These are phyloP conservation scores for Albophoma yamanashiensis DNA, from an alignment of 2,329 filamentous ascomycete species.

Conservation along the genomic window DNA sequence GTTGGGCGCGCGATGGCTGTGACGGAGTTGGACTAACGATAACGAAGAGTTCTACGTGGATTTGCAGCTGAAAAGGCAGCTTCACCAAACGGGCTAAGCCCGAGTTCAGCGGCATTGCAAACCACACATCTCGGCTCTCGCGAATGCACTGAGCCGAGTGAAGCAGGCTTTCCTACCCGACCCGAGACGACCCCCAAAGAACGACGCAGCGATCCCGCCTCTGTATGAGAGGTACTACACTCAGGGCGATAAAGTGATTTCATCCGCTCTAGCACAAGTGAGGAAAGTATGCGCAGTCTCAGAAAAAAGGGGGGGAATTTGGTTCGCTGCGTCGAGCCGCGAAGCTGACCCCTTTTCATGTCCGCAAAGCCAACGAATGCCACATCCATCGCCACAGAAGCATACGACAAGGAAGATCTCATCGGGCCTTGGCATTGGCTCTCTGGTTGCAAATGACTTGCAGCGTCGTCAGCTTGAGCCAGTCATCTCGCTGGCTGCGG, in stretches of 20 bases:
- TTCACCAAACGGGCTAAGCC: neutral
- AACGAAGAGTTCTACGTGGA: neutral
- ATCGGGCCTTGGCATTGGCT: neutral
- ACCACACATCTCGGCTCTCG: neutral
- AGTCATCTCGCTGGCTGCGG: neutral
- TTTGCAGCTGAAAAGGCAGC: conserved; percentile 1
- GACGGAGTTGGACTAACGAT: neutral
- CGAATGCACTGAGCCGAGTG: neutral
- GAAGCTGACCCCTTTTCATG: neutral
- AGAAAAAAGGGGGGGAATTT: neutral
- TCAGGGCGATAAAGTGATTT: neutral
- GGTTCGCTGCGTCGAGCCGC: neutral
- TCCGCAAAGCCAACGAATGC: neutral
- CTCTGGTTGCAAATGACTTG: neutral
- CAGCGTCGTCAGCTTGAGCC: neutral
- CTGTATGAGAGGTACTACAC: neutral
- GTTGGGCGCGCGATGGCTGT: neutral
- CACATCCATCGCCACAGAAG: neutral
- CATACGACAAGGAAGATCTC: neutral
- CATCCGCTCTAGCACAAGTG: neutral
- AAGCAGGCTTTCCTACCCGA: neutral
- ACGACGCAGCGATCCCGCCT: conserved; percentile 1
- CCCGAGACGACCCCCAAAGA: neutral
- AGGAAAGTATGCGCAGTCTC: neutral
- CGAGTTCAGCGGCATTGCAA: neutral